Conservation (phyloP, 192 early-diverging fungal species). For the Coemansia sp. region DNA sequence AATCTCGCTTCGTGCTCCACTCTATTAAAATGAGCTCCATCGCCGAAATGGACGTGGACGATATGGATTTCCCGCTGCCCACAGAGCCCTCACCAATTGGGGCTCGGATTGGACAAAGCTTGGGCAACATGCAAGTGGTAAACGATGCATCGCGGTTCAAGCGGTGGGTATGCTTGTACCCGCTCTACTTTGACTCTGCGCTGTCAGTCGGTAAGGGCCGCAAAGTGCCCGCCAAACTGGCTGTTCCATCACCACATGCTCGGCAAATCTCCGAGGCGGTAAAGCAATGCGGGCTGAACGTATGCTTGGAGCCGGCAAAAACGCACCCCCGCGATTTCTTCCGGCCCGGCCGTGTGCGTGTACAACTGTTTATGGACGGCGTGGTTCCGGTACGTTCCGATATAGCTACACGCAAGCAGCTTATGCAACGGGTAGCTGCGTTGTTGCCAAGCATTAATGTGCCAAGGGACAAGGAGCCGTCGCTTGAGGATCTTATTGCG, state of each 20-base stretch:
- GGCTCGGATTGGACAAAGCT: conserved; percentile 23
- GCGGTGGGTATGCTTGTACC: conserved; percentile 72
- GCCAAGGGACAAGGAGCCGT: conserved; percentile 45
- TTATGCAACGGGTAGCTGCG: conserved; percentile 24
- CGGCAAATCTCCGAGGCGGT: conserved; percentile 66
- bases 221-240: conserved; percentile 55
- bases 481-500: conserved; percentile 45
- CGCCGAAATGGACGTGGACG: conserved; percentile 36
- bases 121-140: conserved; percentile 21
- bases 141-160: conserved; percentile 36
- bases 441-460: conserved; percentile 22
- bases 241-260: conserved; percentile 61
- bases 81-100: background rate
- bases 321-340: conserved; percentile 71
- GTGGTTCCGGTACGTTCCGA: conserved; percentile 30
- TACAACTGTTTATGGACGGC: conserved; percentile 58
- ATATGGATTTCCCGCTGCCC: conserved; percentile 56
- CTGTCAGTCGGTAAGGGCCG: conserved; percentile 64
- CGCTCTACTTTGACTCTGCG: conserved; percentile 66
- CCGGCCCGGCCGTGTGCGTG: conserved; percentile 68
- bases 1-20: background rate
- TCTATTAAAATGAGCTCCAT: background rate
- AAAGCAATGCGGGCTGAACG: conserved; percentile 59
- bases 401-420: conserved; percentile 58
- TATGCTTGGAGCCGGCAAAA: conserved; percentile 67